Evolutionary conservation across 257 asterid species (phyloP).

Genomic region (Solanum habrochaites): DNA sequence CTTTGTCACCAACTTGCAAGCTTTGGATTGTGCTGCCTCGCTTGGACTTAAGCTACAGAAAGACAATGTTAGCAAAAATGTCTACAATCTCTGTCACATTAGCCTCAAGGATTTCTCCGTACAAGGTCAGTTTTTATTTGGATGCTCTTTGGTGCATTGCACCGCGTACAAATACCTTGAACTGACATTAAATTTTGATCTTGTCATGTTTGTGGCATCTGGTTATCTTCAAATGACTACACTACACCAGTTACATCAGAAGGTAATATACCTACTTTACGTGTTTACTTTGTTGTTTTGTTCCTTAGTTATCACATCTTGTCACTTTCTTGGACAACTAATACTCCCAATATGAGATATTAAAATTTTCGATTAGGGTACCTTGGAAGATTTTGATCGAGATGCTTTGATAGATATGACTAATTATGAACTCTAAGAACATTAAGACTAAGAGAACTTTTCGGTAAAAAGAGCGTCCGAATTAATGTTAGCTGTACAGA

Average conservation of each 20-base stretch:
- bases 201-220: slow-evolving; percentile 22
- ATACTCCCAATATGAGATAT: not conserved
- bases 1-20: slow-evolving; percentile 94
- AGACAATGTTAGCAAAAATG: slow-evolving; percentile 62
- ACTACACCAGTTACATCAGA: slow-evolving; percentile 55
- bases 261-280: slow-evolving; percentile 34
- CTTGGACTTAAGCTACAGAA: slow-evolving; percentile 64
- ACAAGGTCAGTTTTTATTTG: slow-evolving; percentile 58
- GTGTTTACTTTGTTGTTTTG: not conserved
- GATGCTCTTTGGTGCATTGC: not conserved
- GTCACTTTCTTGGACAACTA: not conserved
- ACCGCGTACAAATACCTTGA: not conserved
- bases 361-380: not conserved
- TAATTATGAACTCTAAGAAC: not conserved
- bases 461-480: not conserved
- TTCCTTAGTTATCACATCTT: not conserved
- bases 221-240: slow-evolving; percentile 15
- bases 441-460: not conserved
- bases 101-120: slow-evolving; percentile 97
- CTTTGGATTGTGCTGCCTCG: slow-evolving; percentile 84
- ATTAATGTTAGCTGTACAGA: not conserved
- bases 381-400: not conserved
- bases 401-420: not conserved
- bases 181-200: slow-evolving; percentile 21
- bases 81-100: slow-evolving; percentile 62